These are phyloP conservation scores for Hericium erinaceus DNA, from an alignment of 768 basidiomycete genomes.

Conservation along the genomic window DNA sequence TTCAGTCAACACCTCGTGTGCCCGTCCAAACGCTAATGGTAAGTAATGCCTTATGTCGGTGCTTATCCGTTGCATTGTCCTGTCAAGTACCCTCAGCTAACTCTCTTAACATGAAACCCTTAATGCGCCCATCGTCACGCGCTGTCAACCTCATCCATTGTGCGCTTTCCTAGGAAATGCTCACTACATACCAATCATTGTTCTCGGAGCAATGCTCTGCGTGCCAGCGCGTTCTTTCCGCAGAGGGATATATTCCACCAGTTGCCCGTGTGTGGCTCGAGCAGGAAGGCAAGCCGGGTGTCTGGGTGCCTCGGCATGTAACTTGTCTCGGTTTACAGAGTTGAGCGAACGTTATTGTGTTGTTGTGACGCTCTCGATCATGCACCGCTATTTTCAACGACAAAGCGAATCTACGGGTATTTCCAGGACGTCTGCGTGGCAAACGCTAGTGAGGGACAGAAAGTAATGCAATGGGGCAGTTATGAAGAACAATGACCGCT, in stretches of 20 bases:
- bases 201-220: conserved; percentile 51
- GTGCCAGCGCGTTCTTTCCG: conserved; percentile 59
- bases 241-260: conserved; percentile 64
- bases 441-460: too few species aligned
- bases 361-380: too few species aligned
- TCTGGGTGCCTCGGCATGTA: conserved; percentile 47
- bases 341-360: background rate
- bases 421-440: background rate
- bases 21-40: conserved; percentile 48
- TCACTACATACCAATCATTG: conserved; percentile 48
- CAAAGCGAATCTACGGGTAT: background rate
- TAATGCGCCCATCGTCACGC: background rate
- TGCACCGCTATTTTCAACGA: too few species aligned
- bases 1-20: conserved; percentile 44
- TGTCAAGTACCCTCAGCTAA: background rate
- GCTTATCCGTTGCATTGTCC: background rate
- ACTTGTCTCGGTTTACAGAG: conserved; percentile 25
- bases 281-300: conserved; percentile 17
- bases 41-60: conserved; percentile 6
- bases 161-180: conserved; percentile 30
- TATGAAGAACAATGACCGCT: too few species aligned
- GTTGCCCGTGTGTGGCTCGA: conserved; percentile 51
- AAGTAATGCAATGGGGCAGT: too few species aligned
- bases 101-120: background rate
- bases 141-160: conserved; percentile 5